A percentile compares a stretch with the other conserved stretches of the same genome.
phyloP scores from a whole-genome alignment of 371 early-diverging fungal genomes.

The Dichotomocladium elegans region DNA sequence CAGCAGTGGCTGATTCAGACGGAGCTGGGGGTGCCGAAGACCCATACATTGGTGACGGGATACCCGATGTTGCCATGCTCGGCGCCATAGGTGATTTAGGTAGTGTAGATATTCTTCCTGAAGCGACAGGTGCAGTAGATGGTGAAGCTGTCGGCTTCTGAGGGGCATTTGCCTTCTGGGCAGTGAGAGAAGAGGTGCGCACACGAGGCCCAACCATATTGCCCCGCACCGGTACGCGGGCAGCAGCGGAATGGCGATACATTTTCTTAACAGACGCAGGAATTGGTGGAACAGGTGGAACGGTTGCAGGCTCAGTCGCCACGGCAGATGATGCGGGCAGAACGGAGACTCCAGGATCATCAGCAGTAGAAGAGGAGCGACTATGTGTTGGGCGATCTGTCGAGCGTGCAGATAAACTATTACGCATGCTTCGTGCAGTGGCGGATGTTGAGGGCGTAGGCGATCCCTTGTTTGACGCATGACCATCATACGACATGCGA shows the following conservation, averaged over 20 bases:
- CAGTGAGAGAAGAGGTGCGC: constrained; percentile 19
- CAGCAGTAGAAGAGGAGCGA: constrained; percentile 4
- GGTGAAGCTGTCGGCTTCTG: neutral
- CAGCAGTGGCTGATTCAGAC: neutral
- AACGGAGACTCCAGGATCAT: neutral
- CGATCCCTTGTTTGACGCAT: constrained; percentile 12
- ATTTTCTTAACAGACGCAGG: constrained; percentile 1
- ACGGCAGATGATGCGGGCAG: neutral
- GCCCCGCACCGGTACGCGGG: constrained; percentile 7
- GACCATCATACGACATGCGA: constrained; percentile 22
- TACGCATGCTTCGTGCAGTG: constrained; percentile 10
- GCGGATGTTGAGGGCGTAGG: constrained; percentile 16
- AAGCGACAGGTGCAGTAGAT: too few relatives aligned
- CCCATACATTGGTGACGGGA: neutral
- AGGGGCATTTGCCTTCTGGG: constrained; percentile 9
- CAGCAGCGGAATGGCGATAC: constrained; percentile 12
- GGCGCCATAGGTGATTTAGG: too few relatives aligned
- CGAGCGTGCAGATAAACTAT: constrained; percentile 10
- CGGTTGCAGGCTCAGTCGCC: neutral
- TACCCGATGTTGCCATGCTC: neutral
- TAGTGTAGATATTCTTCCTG: too few relatives aligned
- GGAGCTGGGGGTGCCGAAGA: neutral
- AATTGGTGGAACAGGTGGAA: constrained; percentile 8
- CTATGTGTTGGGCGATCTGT: constrained; percentile 6
- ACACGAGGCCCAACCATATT: constrained; percentile 17